A percentile compares a stretch with the other conserved stretches of the same genome.
These are phyloP conservation scores for Xanthoparmelia taractica DNA, from an alignment of 495 filamentous ascomycete species.

Conservation along the genomic window DNA sequence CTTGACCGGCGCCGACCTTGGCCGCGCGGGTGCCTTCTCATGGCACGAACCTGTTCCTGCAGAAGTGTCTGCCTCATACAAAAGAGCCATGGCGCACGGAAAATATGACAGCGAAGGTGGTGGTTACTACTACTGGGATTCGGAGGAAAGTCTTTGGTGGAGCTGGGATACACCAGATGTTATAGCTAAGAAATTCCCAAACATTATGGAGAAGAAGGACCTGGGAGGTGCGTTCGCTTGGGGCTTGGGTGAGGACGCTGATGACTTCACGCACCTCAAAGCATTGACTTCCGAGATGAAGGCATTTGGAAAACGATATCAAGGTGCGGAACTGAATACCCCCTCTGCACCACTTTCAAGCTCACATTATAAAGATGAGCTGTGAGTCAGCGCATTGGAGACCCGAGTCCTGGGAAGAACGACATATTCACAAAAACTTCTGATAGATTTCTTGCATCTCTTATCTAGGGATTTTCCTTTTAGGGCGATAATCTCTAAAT, in stretches of 20 bases:
- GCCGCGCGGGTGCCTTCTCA: conserved; percentile 54
- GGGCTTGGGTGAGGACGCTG: conserved; percentile 65
- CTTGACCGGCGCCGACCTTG: conserved; percentile 54
- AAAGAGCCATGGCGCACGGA: conserved; percentile 46
- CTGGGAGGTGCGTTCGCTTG: conserved; percentile 67
- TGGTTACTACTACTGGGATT: conserved; percentile 64
- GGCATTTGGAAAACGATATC: background rate
- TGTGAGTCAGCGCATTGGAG: background rate
- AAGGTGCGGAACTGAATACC: background rate
- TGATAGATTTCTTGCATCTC: no score
- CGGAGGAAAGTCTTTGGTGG: conserved; percentile 56
- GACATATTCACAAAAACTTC: background rate
- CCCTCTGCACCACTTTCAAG: no score
- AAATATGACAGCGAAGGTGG: conserved; percentile 51
- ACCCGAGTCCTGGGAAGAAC: background rate
- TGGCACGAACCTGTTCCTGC: conserved; percentile 46
- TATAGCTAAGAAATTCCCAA: conserved; percentile 55
- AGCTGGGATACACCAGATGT: conserved; percentile 62
- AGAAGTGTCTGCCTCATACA: conserved; percentile 41
- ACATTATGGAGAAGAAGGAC: conserved; percentile 50
- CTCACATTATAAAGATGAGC: background rate
- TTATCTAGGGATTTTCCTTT: no score
- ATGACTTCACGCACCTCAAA: conserved; percentile 49
- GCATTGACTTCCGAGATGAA: conserved; percentile 44
- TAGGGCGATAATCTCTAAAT: no score